Percentiles rank a stretch among this genome's conserved stretches.
Conservation (phyloP, 768 basidiomycete species). For the Auriculariales sp. region DNA sequence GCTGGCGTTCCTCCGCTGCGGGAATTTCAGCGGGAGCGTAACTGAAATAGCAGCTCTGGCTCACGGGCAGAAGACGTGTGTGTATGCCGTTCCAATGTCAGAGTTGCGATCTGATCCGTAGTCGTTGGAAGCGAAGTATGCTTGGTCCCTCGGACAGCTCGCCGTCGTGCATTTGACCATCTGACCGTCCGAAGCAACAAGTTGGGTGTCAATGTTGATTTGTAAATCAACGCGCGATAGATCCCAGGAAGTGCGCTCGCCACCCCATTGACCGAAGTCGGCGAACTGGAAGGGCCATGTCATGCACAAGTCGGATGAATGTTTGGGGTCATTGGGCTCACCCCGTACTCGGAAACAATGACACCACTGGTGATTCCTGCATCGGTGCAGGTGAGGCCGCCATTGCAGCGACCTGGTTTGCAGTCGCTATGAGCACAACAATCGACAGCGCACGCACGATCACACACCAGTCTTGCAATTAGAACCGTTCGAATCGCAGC, state of each 20-base stretch:
- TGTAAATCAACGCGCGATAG: background rate
- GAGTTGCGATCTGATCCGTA: slow-evolving; percentile 4
- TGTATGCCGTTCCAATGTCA: background rate
- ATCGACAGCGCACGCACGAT: background rate
- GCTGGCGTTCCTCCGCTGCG: background rate
- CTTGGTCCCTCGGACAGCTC: slow-evolving; percentile 1
- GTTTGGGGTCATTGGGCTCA: too few relatives aligned
- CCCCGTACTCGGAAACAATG: slow-evolving; percentile 2
- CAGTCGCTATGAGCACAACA: background rate
- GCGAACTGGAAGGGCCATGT: too few relatives aligned
- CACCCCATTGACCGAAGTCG: slow-evolving; percentile 3
- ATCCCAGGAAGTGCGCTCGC: slow-evolving; percentile 4
- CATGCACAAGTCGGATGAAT: too few relatives aligned
- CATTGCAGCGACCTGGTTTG: background rate
- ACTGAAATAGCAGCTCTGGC: background rate
- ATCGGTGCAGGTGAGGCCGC: slow-evolving; percentile 3
- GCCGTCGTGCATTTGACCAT: background rate
- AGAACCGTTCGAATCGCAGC: background rate
- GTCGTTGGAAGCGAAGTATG: slow-evolving; percentile 1
- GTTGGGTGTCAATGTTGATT: background rate
- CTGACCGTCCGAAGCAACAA: slow-evolving; percentile 1
- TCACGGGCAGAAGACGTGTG: slow-evolving; percentile 3
- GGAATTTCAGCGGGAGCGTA: background rate
- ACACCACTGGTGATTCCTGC: slow-evolving; percentile 3
- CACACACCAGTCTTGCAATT: background rate